Base-by-base conservation (phyloP, 805 yeast genomes). In the Myxozyma nipponensis region DNA sequence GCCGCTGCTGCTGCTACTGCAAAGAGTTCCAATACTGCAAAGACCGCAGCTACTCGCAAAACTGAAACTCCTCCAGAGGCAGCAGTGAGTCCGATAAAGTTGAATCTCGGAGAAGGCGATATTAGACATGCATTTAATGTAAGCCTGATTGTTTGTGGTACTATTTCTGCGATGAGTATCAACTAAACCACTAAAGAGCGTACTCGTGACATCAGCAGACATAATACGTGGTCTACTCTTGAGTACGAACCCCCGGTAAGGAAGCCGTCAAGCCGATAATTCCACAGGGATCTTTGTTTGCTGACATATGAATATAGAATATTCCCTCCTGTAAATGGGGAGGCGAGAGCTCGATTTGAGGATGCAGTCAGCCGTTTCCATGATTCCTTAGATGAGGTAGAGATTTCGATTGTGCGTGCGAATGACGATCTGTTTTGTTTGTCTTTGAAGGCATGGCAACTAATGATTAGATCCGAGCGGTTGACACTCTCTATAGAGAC, bases 181-280 rank as follows among this genome's bases (percentile, higher is more conserved):
- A 21, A 6, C 36, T n/a, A 21, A 39, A 15, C 13, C 6, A 39
- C 7, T 7, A 21, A 19, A 52, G 57, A 21, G 28, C 9, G 46
- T 53, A 22, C 43, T 53, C n/a, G 46, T 53, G 19, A 24, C 54
- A 2, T 40, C 50, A 1, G 57, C 57, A 3, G 40, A 53, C 24
- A 45, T 50, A 28, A 9, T 46, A 5, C 50, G 43, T 18, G 24
- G 32, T 34, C 35, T 49, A 24, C 25, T 44, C 7, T 19, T 44
- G 3, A 23, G 46, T 7, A 49, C 54, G n/a, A 53, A 46, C 25
- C 51, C 54, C 9, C 35, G 32, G 57, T 50, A 39, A 18, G 53
- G 32, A 7, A 28, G n/a, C n/a, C n/a, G n/a, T n/a, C n/a, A 23
- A 13, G 32, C n/a, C n/a, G 26, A 39, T 10, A 39, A 7, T 7